Base-by-base conservation (phyloP, 1,139 yeast genomes). In the Nematodospora anomalae region DNA sequence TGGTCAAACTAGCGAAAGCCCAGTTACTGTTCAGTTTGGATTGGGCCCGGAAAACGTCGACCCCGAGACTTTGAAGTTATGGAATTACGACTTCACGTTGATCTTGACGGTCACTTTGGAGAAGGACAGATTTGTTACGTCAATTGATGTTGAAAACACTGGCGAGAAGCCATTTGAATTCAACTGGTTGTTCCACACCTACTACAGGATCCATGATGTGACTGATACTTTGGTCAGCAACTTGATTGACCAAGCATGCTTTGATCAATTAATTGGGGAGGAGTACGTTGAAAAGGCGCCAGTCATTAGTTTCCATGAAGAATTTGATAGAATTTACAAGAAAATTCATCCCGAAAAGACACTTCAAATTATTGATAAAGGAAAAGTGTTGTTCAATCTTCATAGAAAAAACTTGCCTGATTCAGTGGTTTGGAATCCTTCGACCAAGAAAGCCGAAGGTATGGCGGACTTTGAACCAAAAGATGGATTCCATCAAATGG, bases 361-460 rank as follows among this genome's bases (percentile, higher is more conserved):
- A 3, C 61, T 86, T 28, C 90, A 82, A 55, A 76, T 80, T 28
- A 77, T 81, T 32, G 84, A 80, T 44, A 67, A 74, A 43, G 94
- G 94, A 27, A 73, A 77, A 44, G 90, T 86, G 3, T 60, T 79
- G 36, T 82, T 81, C 56, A 79, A 83, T 32, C 64, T 89, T 26
- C 65, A 75, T 41, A 74, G 95, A 54, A 63, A 63, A 20, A 80
- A 82, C 50, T 69, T 90, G 47, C 89, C 85, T 3, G 97, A 92
- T 56, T 77, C 88, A 15, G 97, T 92, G 33, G 97, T 92, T 37
- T 92, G 98, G 98, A 92, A 92, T 60, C 98, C 98, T 16, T 92
- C 97, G 98, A 70, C 76, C 49, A 76, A 83, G 37, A 86, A 85
- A 58, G 79, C 94, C 15, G 71, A 65, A 20, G 83, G 83, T 1